Base-by-base conservation (phyloP, 441 rosid genomes). In the Manihot esculenta region DNA sequence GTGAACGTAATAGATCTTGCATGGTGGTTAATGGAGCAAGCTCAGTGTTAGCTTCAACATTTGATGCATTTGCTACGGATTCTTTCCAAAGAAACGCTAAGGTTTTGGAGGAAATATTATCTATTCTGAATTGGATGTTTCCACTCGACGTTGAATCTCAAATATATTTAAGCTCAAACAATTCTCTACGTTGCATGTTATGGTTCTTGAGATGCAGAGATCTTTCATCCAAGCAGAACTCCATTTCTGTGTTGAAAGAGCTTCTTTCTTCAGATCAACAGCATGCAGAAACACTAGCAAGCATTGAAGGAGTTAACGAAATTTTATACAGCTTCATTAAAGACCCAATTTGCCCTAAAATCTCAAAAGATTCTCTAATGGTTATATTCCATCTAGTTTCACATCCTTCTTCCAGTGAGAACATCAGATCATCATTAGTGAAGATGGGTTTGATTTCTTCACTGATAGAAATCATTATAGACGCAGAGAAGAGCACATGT, bases 1-100 rank as follows among this genome's bases (percentile, higher is more conserved):
- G 88, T 23, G 89, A 85, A 50, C 71, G 87, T 15, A 84, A 88
- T 57, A 54, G 70, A 70, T 54, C 66, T 0, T 84, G 82, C 63
- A 72, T 86, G 30, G 68, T 69, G 0, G 72, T 64, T 0, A 78
- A 75, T 30, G 80, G 77, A 13, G 58, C 83, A 0, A 73, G 26
- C 0, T 23, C 48, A 0, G 79, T 58, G 0, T 49, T 88, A 5
- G 81, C 88, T 1, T 66, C 72, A 0, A 78, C 82, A 0, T 83
- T 85, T 38, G 77, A 76, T 7, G 72, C 71, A 27, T 84, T 85
- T 55, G 71, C 86, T 0, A 50, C 50, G 0, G 73, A 73, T 33
- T 74, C 80, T 17, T 30, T 66, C 1, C 74, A 74, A 47, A 75
- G 27, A 63, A 66, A 76, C 54, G 64, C 48, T 13, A 48, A 10